phyloP scores from a whole-genome alignment of 208 protist genomes.

The Trypanosoma rangeli region DNA sequence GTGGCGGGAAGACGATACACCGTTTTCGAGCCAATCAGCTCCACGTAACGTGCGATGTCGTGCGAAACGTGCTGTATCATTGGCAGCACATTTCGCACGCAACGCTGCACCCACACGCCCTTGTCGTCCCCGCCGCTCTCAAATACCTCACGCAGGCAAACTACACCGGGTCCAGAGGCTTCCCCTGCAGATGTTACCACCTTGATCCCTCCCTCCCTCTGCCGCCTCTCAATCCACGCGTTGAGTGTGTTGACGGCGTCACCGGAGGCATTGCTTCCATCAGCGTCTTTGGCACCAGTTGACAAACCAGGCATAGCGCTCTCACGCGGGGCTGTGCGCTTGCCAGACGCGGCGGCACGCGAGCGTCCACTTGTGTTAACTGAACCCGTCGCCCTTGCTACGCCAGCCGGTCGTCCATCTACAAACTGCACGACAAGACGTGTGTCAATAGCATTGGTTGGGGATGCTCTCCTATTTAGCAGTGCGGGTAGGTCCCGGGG shows the following conservation, averaged over 20 bases:
- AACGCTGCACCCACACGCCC: conserved; percentile 12
- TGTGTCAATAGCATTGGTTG: conserved; percentile 7
- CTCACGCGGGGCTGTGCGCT: neutral
- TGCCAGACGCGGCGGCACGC: neutral
- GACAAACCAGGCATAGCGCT: neutral
- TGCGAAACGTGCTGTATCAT: conserved; percentile 6
- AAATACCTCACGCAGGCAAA: conserved; percentile 21
- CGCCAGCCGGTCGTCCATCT: neutral
- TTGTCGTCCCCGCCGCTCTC: conserved; percentile 19
- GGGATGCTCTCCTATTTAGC: neutral
- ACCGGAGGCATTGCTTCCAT: neutral
- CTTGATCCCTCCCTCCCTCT: neutral
- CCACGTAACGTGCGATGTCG: conserved; percentile 16
- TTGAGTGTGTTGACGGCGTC: conserved; percentile 5
- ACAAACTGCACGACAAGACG: conserved; percentile 30
- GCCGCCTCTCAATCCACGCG: conserved; percentile 11
- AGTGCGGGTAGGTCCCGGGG: conserved; percentile 3
- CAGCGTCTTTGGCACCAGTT: conserved; percentile 2
- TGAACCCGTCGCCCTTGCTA: neutral
- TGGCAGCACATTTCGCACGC: conserved; percentile 20
- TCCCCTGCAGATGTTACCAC: conserved; percentile 3
- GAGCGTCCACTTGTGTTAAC: neutral
- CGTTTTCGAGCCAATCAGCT: conserved; percentile 13
- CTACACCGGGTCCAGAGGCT: neutral
- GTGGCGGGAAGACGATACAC: conserved; percentile 5